Conservation (phyloP, 345 rosid species). For the Lepidium sativum region DNA sequence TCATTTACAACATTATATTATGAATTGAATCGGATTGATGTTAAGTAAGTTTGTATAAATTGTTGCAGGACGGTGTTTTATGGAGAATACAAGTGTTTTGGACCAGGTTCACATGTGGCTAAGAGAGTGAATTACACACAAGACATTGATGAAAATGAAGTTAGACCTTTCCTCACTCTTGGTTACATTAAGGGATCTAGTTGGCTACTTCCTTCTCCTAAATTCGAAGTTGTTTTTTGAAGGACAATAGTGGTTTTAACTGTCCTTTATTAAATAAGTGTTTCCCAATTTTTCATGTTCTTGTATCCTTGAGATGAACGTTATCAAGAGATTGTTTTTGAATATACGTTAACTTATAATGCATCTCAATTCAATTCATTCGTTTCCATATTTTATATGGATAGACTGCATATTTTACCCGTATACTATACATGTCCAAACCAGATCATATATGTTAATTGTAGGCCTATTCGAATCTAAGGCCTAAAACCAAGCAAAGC, state of each 20-base stretch:
- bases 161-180: constrained; percentile 20
- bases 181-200: constrained; percentile 24
- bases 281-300: background rate
- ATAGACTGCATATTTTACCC: too few relatives aligned
- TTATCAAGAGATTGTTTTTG: background rate
- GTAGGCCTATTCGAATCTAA: too few relatives aligned
- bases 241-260: background rate
- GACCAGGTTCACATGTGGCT: constrained; percentile 28
- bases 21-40: background rate
- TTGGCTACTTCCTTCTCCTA: constrained; percentile 34
- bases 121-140: constrained; percentile 32
- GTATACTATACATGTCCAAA: too few relatives aligned
- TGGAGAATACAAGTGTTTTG: constrained; percentile 50
- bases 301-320: background rate
- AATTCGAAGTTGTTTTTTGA: background rate
- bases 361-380: background rate
- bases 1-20: background rate
- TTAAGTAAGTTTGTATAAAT: background rate
- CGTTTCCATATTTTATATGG: background rate
- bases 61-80: constrained; percentile 34
- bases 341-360: background rate
- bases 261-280: background rate
- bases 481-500: too few relatives aligned
- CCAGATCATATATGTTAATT: too few relatives aligned
- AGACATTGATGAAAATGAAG: constrained; percentile 24